Conservation (phyloP, 257 asterid species). For the Galeopsis tetrahit region DNA sequence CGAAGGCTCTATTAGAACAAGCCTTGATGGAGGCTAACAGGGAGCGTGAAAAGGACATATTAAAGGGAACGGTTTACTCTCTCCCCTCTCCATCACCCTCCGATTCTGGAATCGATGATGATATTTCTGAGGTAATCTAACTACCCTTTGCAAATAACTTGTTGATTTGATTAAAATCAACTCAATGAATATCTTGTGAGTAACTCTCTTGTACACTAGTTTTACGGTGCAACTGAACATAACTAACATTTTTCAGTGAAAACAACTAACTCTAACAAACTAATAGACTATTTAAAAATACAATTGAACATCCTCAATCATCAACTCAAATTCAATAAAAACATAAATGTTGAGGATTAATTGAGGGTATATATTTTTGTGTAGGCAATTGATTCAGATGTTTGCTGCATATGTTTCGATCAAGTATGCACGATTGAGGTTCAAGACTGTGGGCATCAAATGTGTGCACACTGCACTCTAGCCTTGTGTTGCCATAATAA, state of each 20-base stretch:
- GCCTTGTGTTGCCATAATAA: conserved; percentile 92
- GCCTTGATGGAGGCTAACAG: conserved; percentile 85
- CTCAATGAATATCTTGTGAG: not conserved
- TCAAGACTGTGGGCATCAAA: conserved; percentile 85
- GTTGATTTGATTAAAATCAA: not conserved
- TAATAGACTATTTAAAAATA: not conserved
- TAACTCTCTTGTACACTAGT: not conserved
- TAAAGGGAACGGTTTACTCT: conserved; percentile 60
- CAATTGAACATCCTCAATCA: not conserved
- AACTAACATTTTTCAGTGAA: not conserved
- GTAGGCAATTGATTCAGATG: conserved; percentile 76
- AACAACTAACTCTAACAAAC: not conserved
- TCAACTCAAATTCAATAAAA: not conserved
- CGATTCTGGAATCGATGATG: conserved; percentile 63
- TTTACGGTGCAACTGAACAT: not conserved
- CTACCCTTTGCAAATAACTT: not conserved
- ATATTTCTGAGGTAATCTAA: conserved; percentile 64
- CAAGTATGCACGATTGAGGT: conserved; percentile 90
- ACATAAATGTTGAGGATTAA: conserved; percentile 20
- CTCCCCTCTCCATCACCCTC: conserved; percentile 65
- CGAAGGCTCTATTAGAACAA: conserved; percentile 71
- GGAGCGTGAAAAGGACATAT: conserved; percentile 75
- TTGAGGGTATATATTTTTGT: conserved; percentile 23
- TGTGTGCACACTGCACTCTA: conserved; percentile 96
- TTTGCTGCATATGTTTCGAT: conserved; percentile 94